Conservation (phyloP, 73 alveolate species). For the Paraurostyla sp. region DNA sequence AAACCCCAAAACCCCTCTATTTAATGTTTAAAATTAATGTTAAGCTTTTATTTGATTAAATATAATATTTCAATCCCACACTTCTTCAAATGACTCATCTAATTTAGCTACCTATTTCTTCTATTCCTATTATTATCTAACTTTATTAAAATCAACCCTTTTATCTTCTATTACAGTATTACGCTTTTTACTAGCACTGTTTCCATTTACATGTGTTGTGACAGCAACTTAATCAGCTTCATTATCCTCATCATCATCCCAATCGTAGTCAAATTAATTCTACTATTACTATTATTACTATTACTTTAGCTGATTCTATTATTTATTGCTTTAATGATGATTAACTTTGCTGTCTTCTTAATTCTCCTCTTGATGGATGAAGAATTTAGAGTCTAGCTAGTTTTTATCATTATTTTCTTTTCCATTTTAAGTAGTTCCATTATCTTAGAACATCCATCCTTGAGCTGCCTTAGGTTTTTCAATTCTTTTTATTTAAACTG, state of each 20-base stretch:
- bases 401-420: not conserved
- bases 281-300: not conserved
- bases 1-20: too few species aligned
- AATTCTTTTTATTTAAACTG: not conserved
- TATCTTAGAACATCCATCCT: not conserved
- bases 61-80: not conserved
- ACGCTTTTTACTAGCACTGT: not conserved
- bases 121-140: not conserved
- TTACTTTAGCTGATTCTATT: not conserved
- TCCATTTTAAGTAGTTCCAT: not conserved
- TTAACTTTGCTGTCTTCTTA: too few species aligned
- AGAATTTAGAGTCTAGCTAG: too few species aligned
- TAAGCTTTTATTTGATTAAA: too few species aligned
- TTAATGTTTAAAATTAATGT: too few species aligned
- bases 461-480: not conserved
- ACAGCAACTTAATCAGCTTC: too few species aligned
- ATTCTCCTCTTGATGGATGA: too few species aligned
- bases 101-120: not conserved
- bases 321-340: not conserved
- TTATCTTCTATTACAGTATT: not conserved
- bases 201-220: not conserved
- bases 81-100: constrained; percentile 1
- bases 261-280: not conserved
- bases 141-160: not conserved
- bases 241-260: constrained; percentile 13